These are phyloP conservation scores for Aspergillus viridinutans DNA, from an alignment of 2,329 filamentous ascomycete genomes.

Conservation along the genomic window DNA sequence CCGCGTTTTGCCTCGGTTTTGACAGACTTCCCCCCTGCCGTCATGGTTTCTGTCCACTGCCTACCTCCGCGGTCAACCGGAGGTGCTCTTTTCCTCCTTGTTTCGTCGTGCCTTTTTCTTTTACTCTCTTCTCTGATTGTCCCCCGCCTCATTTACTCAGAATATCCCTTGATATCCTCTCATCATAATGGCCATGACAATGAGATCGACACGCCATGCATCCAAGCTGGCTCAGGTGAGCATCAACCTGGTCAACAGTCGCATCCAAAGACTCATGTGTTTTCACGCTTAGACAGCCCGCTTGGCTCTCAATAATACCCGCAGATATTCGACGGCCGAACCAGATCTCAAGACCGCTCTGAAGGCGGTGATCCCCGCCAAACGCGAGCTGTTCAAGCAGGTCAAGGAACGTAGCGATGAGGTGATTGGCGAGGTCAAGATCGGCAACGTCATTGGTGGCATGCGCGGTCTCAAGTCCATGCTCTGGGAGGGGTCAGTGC, in stretches of 20 bases:
- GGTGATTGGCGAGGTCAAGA: constrained; percentile 84
- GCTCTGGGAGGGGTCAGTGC: constrained; percentile 97
- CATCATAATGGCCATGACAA: constrained; percentile 22
- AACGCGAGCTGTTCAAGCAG: constrained; percentile 88
- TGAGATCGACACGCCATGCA: constrained; percentile 37
- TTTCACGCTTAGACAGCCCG: constrained; percentile 9
- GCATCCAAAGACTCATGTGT: neutral
- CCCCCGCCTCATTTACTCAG: neutral
- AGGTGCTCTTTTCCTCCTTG: constrained; percentile 7
- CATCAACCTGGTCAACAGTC: neutral
- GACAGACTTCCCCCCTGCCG: neutral
- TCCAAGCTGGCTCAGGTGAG: constrained; percentile 36
- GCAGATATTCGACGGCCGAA: constrained; percentile 59
- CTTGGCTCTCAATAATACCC: constrained; percentile 16
- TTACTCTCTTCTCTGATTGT: neutral
- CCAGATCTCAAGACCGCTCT: constrained; percentile 86
- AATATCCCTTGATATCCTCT: constrained; percentile 4
- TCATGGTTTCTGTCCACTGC: neutral
- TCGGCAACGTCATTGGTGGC: constrained; percentile 89
- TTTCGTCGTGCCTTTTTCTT: constrained; percentile 4
- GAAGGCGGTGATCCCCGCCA: constrained; percentile 78
- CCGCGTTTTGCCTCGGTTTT: constrained; percentile 15
- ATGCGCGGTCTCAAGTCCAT: constrained; percentile 98
- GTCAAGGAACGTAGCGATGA: constrained; percentile 82
- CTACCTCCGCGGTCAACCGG: constrained; percentile 16